These are phyloP conservation scores for Dioscorea alata DNA, from an alignment of 106 monocot genomes.

Conservation along the genomic window DNA sequence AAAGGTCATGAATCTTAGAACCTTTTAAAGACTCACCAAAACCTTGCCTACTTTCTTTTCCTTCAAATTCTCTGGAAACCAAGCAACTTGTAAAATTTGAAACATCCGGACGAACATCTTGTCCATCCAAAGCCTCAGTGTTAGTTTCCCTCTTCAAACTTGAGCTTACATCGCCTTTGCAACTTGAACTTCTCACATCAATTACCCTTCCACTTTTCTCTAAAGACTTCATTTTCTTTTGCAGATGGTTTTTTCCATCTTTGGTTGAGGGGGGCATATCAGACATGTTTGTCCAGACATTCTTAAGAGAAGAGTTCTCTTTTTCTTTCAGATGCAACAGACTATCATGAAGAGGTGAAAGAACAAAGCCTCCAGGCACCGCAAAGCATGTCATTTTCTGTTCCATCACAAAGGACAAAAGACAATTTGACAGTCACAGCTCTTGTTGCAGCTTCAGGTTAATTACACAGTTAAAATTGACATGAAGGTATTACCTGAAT, in stretches of 20 bases:
- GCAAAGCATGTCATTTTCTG: constrained; percentile 69
- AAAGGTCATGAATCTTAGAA: background rate
- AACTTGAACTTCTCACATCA: constrained; percentile 16
- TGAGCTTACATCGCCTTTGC: constrained; percentile 14
- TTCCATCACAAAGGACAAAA: constrained; percentile 17
- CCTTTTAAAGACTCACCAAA: constrained; percentile 18
- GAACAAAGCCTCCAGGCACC: constrained; percentile 45
- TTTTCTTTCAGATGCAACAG: constrained; percentile 43
- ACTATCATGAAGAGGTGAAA: constrained; percentile 59
- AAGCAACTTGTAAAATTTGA: constrained; percentile 17
- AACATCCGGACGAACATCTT: constrained; percentile 16
- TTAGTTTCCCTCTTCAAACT: constrained; percentile 28
- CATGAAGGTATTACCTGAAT: constrained; percentile 38
- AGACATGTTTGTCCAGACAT: constrained; percentile 10
- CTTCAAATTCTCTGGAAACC: constrained; percentile 8
- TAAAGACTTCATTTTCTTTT: constrained; percentile 22
- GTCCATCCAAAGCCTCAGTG: constrained; percentile 16
- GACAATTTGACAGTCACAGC: background rate
- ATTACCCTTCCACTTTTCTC: constrained; percentile 15
- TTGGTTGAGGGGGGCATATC: constrained; percentile 2
- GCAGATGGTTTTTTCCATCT: constrained; percentile 12
- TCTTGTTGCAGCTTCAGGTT: no score
- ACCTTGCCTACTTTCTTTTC: constrained; percentile 12
- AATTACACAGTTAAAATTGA: background rate
- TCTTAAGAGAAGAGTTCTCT: constrained; percentile 12